Evolutionary conservation across 169 alveolate genomes (phyloP).

Genomic region (Cryptosporidium sp.): DNA sequence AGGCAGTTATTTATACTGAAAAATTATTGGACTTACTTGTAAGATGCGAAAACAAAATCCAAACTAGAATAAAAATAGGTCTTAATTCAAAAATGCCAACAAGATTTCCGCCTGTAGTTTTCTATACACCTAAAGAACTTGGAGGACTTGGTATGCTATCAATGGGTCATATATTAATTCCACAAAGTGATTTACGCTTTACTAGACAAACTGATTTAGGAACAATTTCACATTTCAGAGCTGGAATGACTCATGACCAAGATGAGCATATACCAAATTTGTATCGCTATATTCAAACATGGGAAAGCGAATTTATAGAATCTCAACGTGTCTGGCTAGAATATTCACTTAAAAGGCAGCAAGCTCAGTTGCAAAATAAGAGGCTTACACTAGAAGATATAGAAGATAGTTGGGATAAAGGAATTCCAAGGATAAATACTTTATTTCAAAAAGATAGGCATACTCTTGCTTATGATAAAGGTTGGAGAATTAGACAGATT

Average conservation of each 20-base stretch:
- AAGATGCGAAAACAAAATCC: constrained; percentile 98
- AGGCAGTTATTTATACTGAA: constrained; percentile 99
- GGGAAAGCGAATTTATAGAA: constrained; percentile 99
- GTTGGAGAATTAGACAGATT: constrained; percentile 99
- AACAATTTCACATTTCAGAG: constrained; percentile 97
- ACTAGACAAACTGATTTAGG: constrained; percentile 98
- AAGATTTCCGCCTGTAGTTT: constrained; percentile 99
- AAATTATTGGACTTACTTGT: constrained; percentile 97
- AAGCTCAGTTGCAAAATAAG: constrained; percentile 98
- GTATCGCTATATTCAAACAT: constrained; percentile 96
- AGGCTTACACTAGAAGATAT: constrained; percentile 98
- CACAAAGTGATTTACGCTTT: constrained; percentile 98
- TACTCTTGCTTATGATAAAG: constrained; percentile 99
- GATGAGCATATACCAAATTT: constrained; percentile 99
- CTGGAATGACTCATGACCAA: constrained; percentile 99
- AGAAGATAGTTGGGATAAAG: constrained; percentile 99
- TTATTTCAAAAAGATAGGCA: constrained; percentile 99
- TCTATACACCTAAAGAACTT: constrained; percentile 99
- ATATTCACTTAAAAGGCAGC: constrained; percentile 98
- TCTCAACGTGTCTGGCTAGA: constrained; percentile 99
- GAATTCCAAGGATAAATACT: constrained; percentile 99
- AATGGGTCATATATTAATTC: constrained; percentile 99
- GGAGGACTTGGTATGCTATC: constrained; percentile 99
- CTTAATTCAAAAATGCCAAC: constrained; percentile 99
- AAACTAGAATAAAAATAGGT: constrained; percentile 99